A percentile compares a stretch with the other conserved stretches of the same genome.
phyloP scores from a whole-genome alignment of 352 stramenopile genomes.

The Salisapilia sapeloensis region DNA sequence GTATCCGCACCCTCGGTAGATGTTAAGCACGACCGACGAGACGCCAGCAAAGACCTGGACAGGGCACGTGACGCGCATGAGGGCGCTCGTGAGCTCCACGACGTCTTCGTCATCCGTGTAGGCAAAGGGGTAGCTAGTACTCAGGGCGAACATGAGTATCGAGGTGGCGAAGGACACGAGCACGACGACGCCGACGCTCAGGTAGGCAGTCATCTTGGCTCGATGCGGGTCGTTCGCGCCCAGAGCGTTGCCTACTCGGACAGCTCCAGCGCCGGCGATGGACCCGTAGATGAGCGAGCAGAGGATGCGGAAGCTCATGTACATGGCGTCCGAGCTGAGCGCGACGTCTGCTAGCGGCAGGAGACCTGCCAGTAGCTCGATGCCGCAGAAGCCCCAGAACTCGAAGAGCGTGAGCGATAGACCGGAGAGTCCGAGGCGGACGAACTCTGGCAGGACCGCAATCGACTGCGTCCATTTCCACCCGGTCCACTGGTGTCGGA shows the following conservation, averaged over 20 bases:
- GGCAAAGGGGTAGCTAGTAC: constrained; percentile 3
- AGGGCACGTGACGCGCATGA: constrained; percentile 1
- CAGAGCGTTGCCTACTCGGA: constrained; percentile 16
- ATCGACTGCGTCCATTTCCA: constrained; percentile 8
- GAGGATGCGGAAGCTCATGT: constrained; percentile 12
- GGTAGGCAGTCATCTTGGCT: constrained; percentile 6
- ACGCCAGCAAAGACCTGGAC: constrained; percentile 5
- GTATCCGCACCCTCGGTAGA: constrained; percentile 6
- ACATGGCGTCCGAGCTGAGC: constrained; percentile 17
- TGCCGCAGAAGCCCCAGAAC: constrained; percentile 17
- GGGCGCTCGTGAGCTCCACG: background rate
- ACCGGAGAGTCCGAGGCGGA: constrained; percentile 16
- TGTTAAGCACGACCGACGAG: constrained; percentile 3
- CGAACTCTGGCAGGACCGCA: constrained; percentile 10
- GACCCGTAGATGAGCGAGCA: constrained; percentile 20
- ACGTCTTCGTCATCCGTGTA: constrained; percentile 5
- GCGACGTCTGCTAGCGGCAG: constrained; percentile 15
- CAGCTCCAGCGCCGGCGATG: constrained; percentile 8
- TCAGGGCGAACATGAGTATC: constrained; percentile 6
- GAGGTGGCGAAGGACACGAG: constrained; percentile 5
- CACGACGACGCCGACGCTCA: constrained; percentile 4
- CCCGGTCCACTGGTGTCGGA: constrained; percentile 10
- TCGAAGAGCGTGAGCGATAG: constrained; percentile 21
- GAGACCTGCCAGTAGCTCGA: constrained; percentile 13
- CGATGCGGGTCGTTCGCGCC: constrained; percentile 9